These are phyloP conservation scores for Agrostemma githago DNA, from an alignment of 148 eudicot species.

Conservation along the genomic window DNA sequence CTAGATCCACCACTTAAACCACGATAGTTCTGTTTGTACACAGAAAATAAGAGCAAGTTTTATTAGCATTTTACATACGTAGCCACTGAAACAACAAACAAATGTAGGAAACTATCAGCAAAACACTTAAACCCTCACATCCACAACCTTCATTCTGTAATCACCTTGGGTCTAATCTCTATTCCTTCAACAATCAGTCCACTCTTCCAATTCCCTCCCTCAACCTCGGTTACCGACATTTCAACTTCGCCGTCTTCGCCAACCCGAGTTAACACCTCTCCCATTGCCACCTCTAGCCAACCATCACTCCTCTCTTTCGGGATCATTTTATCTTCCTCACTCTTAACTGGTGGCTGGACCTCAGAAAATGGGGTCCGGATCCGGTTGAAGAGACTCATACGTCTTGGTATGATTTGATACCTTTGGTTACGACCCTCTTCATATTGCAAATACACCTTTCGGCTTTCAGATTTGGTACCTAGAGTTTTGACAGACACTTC, in stretches of 20 bases:
- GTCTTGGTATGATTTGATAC: conserved; percentile 29
- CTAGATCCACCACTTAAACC: no score
- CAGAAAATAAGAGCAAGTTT: not conserved
- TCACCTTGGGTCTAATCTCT: conserved; percentile 49
- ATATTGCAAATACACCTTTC: conserved; percentile 26
- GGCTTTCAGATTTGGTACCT: conserved; percentile 27
- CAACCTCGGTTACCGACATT: conserved; percentile 37
- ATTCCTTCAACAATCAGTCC: conserved; percentile 61
- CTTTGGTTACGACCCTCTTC: conserved; percentile 21
- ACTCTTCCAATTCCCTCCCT: conserved; percentile 33
- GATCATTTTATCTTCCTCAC: conserved; percentile 7
- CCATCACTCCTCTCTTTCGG: conserved; percentile 50
- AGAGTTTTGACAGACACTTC: conserved; percentile 25
- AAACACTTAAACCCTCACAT: not conserved
- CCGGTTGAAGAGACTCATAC: conserved; percentile 24
- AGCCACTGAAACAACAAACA: conserved; percentile 3
- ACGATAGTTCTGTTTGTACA: not conserved
- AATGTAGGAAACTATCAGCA: not conserved
- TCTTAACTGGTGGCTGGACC: not conserved
- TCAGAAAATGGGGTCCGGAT: not conserved
- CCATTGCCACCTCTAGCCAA: conserved; percentile 64
- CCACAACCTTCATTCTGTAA: not conserved
- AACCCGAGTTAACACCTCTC: conserved; percentile 29
- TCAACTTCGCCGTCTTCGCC: conserved; percentile 37
- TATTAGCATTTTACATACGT: not conserved